phyloP scores from a whole-genome alignment of 441 rosid species.

The Corymbia calophylla region DNA sequence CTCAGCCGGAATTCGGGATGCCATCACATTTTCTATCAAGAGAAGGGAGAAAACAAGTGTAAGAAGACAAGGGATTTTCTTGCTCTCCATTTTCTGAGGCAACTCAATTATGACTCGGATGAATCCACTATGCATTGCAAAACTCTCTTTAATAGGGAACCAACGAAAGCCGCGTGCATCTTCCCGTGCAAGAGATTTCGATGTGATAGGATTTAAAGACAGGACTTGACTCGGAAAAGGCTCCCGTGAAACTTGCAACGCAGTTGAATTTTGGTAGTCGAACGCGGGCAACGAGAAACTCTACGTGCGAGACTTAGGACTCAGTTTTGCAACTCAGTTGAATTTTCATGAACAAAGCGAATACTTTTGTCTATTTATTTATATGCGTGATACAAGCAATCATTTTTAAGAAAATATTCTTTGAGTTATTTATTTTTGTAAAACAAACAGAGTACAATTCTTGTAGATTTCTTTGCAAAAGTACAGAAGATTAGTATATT shows the following conservation, averaged over 20 bases:
- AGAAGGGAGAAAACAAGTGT: background rate
- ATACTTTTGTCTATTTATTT: too few species aligned
- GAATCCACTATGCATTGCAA: background rate
- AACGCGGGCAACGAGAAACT: background rate
- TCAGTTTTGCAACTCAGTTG: too few species aligned
- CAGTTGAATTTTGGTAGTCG: background rate
- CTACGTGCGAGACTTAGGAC: background rate
- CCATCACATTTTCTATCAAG: background rate
- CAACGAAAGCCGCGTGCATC: background rate
- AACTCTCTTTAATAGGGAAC: background rate
- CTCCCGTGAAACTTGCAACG: background rate
- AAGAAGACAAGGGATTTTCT: background rate
- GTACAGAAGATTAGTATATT: too few species aligned
- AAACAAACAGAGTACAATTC: fast-evolving
- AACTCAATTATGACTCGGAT: background rate
- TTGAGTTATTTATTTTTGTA: too few species aligned
- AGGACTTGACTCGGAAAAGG: background rate
- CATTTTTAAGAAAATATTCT: too few species aligned
- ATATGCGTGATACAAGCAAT: too few species aligned
- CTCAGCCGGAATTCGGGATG: background rate
- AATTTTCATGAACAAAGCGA: too few species aligned
- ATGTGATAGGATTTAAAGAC: background rate
- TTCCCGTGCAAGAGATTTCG: background rate
- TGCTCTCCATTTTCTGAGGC: background rate
- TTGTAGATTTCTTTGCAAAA: background rate